A percentile compares a stretch with the other conserved stretches of the same genome.
phyloP scores from a whole-genome alignment of 805 yeast genomes.

The Lachancea nothofagi region DNA sequence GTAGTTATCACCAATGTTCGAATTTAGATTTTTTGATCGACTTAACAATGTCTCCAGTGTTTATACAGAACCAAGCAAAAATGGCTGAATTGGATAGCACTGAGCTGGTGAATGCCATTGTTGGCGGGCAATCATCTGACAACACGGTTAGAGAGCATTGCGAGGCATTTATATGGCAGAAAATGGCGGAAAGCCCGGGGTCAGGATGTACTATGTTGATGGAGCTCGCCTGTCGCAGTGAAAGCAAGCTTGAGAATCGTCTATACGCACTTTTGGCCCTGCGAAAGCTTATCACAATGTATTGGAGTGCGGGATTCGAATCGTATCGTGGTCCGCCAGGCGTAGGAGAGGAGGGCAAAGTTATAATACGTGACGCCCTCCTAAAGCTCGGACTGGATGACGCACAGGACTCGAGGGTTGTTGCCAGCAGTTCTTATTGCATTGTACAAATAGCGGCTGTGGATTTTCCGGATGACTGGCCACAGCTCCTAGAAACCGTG shows the following conservation, averaged over 20 bases:
- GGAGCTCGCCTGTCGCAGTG: conserved; percentile 35
- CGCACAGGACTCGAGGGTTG: conserved; percentile 50
- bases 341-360: conserved; percentile 48
- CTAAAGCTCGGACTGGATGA: conserved; percentile 42
- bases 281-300: conserved; percentile 60
- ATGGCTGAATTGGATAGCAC: background rate
- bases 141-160: conserved; percentile 48
- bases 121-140: conserved; percentile 39
- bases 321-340: conserved; percentile 62
- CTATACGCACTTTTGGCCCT: conserved; percentile 64
- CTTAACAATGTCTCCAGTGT: too few relatives aligned
- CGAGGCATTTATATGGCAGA: conserved; percentile 43
- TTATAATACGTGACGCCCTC: conserved; percentile 44
- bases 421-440: conserved; percentile 64
- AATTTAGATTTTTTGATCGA: too few relatives aligned
- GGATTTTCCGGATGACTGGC: conserved; percentile 97
- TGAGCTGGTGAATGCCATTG: conserved; percentile 21
- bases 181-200: conserved; percentile 47
- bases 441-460: conserved; percentile 80
- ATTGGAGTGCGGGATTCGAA: conserved; percentile 82
- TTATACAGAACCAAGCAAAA: background rate
- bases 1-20: too few relatives aligned
- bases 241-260: conserved; percentile 36
- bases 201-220: conserved; percentile 39
- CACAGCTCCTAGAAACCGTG: conserved; percentile 50